phyloP scores from a whole-genome alignment of 495 filamentous ascomycete genomes.

The Neurospora sp. region DNA sequence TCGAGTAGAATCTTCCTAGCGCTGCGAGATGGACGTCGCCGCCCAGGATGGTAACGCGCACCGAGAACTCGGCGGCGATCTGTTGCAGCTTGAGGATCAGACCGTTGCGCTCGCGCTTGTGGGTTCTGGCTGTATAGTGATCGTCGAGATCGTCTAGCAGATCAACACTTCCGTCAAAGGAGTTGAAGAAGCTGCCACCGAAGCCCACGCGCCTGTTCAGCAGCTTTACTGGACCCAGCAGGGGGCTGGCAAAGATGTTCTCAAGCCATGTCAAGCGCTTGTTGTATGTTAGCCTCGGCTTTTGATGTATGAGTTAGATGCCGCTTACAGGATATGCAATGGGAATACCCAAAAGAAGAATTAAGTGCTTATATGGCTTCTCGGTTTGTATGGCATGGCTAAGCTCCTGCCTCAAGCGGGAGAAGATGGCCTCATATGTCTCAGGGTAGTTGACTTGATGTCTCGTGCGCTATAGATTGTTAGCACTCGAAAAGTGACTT shows the following conservation, averaged over 20 bases:
- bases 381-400: conserved; percentile 34
- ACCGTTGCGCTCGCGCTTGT: conserved; percentile 75
- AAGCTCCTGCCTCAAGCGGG: conserved; percentile 56
- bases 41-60: conserved; percentile 76
- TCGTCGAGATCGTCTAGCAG: conserved; percentile 89
- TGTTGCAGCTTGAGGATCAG: conserved; percentile 66
- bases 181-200: conserved; percentile 76
- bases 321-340: conserved; percentile 71
- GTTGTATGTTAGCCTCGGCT: not conserved
- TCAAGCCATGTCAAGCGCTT: conserved; percentile 82
- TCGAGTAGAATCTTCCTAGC: conserved; percentile 89
- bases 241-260: conserved; percentile 73
- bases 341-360: conserved; percentile 81
- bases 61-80: conserved; percentile 56
- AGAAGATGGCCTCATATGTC: conserved; percentile 77
- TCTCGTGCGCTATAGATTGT: conserved; percentile 51
- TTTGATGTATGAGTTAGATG: no score
- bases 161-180: conserved; percentile 85
- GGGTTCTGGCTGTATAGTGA: conserved; percentile 85
- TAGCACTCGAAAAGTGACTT: not conserved
- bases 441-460: conserved; percentile 86
- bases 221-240: conserved; percentile 78
- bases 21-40: conserved; percentile 93
- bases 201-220: conserved; percentile 85
- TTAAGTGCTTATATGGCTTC: conserved; percentile 64